Base-by-base conservation (phyloP, 169 alveolate genomes). In the Plasmodium ovale region DNA sequence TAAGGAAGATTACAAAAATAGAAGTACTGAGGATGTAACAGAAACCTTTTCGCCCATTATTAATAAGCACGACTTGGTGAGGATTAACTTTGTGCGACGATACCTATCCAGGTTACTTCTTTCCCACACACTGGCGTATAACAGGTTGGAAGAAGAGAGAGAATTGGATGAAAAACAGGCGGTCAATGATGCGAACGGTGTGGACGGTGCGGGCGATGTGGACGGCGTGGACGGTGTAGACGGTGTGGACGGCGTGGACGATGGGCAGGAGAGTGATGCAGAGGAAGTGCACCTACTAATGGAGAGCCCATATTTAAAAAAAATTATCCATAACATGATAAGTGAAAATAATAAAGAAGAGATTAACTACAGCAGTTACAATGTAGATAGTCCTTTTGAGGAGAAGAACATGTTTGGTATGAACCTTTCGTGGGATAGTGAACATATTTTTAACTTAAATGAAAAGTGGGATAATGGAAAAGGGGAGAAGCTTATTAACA, bases 251-350 rank as follows among this genome's bases (percentile, higher is more conserved):
- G n/a, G n/a, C n/a, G n/a, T n/a, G n/a, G n/a, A n/a, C n/a, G n/a
- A n/a, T n/a, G n/a, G n/a, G n/a, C n/a, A n/a, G n/a, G n/a, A n/a
- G 71, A 72, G 87, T 44, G 87, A 72, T 44, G 54, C 56, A 16
- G 87, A 72, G 33, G 87, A 72, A 54, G 56, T 56, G 12, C 51
- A 62, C 6, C 14, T 72, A 9, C 47, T 72, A 7, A 72, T 27
- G 71, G 87, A 72, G 56, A 72, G 47, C 31, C 2, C 31, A 39
- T 72, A 72, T 62, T 54, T 72, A 44, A 56, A 64, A 21, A 29
- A 44, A 37, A 64, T 72, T 37, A 33, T 72, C 37, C 39, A 7
- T 19, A 72, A 72, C 39, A 23, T 72, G 68, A 72, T 72, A 33
- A 29, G 56, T 4, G 87, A 72, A 72, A 72, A 72, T 56, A 72